Conservation (phyloP, 2,329 filamentous ascomycete genomes). For the Delphinella strobiligena region DNA sequence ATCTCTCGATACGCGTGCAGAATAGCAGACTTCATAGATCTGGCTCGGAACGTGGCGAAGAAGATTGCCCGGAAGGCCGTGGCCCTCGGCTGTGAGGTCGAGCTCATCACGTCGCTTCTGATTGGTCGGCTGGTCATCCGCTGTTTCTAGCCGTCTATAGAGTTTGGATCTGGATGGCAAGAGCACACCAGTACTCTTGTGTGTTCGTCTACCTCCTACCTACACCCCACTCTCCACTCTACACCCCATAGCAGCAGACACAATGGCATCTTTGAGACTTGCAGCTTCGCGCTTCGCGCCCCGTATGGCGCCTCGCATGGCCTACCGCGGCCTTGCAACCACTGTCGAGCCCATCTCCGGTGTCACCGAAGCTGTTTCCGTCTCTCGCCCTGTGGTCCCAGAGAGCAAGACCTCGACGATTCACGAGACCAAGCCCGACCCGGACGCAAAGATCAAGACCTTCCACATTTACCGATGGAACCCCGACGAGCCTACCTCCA, state of each 20-base stretch:
- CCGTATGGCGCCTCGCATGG: constrained; percentile 11
- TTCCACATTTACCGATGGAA: constrained; percentile 99
- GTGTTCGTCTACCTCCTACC: constrained; percentile 9
- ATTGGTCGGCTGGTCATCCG: constrained; percentile 3
- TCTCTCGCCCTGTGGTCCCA: constrained; percentile 23
- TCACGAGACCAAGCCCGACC: constrained; percentile 46
- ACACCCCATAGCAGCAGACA: constrained; percentile 11
- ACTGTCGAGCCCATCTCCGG: constrained; percentile 21
- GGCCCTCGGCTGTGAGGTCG: neutral
- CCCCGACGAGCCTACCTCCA: constrained; percentile 79
- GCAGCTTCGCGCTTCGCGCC: constrained; percentile 23
- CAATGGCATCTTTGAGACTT: constrained; percentile 22
- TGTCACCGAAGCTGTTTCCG: constrained; percentile 19
- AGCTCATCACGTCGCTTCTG: constrained; percentile 3
- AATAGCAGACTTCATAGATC: constrained; percentile 5
- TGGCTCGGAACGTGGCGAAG: constrained; percentile 3
- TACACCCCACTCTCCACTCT: constrained; percentile 9
- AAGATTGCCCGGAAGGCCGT: constrained; percentile 2
- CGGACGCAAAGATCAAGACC: constrained; percentile 63
- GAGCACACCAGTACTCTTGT: neutral
- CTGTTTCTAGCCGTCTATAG: neutral
- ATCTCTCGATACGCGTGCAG: neutral
- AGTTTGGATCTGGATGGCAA: neutral
- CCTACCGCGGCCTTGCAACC: constrained; percentile 24
- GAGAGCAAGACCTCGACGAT: constrained; percentile 47